Evolutionary conservation across 2,329 filamentous ascomycete genomes (phyloP).

Genomic region (Neopestalotiopsis rosae): DNA sequence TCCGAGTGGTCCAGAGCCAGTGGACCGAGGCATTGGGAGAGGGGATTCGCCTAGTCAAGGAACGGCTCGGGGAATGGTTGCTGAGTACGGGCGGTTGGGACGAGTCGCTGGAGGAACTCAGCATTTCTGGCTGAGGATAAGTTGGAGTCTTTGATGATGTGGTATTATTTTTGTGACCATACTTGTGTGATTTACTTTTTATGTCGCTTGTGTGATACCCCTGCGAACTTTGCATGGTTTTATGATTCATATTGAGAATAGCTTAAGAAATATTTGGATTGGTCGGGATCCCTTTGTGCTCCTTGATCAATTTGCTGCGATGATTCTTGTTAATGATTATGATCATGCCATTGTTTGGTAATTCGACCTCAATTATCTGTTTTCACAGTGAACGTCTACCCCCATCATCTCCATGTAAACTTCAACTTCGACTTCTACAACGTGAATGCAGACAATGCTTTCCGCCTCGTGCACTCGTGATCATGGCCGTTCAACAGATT

Average conservation of each 20-base stretch:
- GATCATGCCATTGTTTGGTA: no score
- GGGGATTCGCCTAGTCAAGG: conserved; percentile 74
- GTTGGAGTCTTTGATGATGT: background rate
- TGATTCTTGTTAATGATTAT: no score
- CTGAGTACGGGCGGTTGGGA: conserved; percentile 87
- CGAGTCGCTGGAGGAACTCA: conserved; percentile 69
- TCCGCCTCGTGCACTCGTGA: no score
- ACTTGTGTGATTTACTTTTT: background rate
- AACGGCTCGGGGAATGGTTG: conserved; percentile 75
- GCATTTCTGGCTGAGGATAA: conserved; percentile 50
- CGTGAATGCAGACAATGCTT: no score
- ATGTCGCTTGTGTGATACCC: background rate
- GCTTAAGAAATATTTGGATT: background rate
- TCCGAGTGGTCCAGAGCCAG: conserved; percentile 86
- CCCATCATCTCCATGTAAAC: no score
- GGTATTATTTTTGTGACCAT: background rate
- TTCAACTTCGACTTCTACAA: no score
- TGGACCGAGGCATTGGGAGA: conserved; percentile 89
- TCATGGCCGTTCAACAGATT: no score
- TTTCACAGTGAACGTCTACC: no score
- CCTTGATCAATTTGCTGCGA: background rate
- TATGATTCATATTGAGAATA: background rate
- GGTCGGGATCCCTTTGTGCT: background rate
- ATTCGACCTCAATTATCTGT: no score
- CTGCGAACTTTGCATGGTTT: background rate